A percentile compares a stretch with the other conserved stretches of the same genome.
Evolutionary conservation across 2,329 filamentous ascomycete species (phyloP).

Genomic region (Ambrosiella xylebori): DNA sequence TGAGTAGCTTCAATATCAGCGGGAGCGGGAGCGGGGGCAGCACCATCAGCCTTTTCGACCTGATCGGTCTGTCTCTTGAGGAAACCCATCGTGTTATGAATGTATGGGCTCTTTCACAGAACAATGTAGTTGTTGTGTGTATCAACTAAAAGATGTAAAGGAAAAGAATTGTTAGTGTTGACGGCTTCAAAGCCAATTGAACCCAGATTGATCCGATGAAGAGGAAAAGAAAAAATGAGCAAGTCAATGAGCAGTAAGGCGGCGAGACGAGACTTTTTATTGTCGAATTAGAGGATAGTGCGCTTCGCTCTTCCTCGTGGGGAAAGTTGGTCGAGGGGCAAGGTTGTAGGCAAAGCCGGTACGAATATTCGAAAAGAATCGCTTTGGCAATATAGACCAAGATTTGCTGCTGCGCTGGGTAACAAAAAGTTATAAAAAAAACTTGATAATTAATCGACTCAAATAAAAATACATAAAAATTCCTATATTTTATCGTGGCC

Average conservation of each 20-base stretch:
- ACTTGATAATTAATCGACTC: background rate
- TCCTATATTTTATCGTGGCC: background rate
- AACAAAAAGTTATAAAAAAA: background rate
- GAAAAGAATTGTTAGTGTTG: background rate
- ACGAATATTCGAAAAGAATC: no score
- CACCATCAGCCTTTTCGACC: slow-evolving; percentile 10
- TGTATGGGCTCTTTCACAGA: background rate
- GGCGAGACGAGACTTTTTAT: slow-evolving; percentile 10
- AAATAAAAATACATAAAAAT: background rate
- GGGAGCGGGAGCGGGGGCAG: background rate
- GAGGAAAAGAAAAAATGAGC: slow-evolving; percentile 1
- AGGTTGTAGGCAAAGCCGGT: no score
- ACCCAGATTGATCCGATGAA: slow-evolving; percentile 9
- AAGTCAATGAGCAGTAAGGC: background rate
- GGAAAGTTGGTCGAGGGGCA: no score
- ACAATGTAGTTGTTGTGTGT: background rate
- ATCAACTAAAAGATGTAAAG: background rate
- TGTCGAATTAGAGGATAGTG: background rate
- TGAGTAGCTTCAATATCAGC: slow-evolving; percentile 14
- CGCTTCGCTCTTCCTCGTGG: no score
- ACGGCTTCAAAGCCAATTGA: slow-evolving; percentile 4
- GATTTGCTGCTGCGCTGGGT: no score
- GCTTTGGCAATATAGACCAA: no score
- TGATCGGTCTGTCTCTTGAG: slow-evolving; percentile 13
- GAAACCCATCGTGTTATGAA: slow-evolving; percentile 8